phyloP scores from a whole-genome alignment of 345 rosid genomes.

The Noccaea caerulescens region DNA sequence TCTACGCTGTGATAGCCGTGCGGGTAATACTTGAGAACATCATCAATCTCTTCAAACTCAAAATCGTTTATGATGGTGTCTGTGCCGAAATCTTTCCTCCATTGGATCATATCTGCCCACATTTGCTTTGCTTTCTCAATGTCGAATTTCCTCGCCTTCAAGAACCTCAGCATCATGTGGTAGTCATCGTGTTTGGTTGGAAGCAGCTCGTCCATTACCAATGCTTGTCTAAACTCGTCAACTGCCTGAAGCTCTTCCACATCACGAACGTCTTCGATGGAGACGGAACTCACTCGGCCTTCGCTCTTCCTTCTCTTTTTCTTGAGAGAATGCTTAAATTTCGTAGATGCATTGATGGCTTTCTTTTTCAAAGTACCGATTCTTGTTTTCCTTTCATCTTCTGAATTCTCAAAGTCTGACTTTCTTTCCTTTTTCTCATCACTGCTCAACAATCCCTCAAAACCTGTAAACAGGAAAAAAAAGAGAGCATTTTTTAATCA shows the following conservation, averaged over 20 bases:
- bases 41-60: slow-evolving; percentile 77
- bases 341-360: slow-evolving; percentile 87
- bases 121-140: slow-evolving; percentile 90
- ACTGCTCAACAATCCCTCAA: slow-evolving; percentile 86
- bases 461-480: slow-evolving; percentile 54
- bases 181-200: slow-evolving; percentile 80
- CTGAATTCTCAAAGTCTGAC: slow-evolving; percentile 96
- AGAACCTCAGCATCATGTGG: slow-evolving; percentile 91
- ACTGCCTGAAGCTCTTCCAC: slow-evolving; percentile 84
- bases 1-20: slow-evolving; percentile 98
- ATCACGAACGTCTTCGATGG: slow-evolving; percentile 97
- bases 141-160: slow-evolving; percentile 92
- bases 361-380: slow-evolving; percentile 93
- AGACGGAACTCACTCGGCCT: slow-evolving; percentile 94
- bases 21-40: slow-evolving; percentile 80
- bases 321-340: slow-evolving; percentile 89
- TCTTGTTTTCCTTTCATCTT: slow-evolving; percentile 95
- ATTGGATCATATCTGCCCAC: slow-evolving; percentile 99
- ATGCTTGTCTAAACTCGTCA: slow-evolving; percentile 80
- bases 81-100: slow-evolving; percentile 93
- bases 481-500: background rate
- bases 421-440: slow-evolving; percentile 94
- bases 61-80: slow-evolving; percentile 89
- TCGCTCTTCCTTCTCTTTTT: slow-evolving; percentile 87
- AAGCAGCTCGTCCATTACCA: slow-evolving; percentile 90